Base-by-base conservation (phyloP, 148 eudicot species). In the Pharnaceum exiguum region DNA sequence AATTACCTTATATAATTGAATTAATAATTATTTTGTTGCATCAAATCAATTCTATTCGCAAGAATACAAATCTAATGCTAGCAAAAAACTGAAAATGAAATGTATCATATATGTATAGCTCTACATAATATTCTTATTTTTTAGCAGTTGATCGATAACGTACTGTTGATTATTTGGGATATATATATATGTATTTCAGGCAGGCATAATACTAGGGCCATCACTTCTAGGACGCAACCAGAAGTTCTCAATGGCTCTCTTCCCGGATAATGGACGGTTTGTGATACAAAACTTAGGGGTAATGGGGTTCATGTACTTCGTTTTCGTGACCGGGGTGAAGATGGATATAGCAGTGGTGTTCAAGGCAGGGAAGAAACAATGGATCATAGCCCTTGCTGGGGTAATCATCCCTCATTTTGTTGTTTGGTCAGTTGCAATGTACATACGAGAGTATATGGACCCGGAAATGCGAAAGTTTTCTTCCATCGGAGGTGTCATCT, bases 141-240 rank as follows among this genome's bases (percentile, higher is more conserved):
- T n/a, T n/a, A n/a, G n/a, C n/a, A n/a, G n/a, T n/a, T n/a, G n/a
- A n/a, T n/a, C n/a, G n/a, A n/a, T n/a, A n/a, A n/a, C n/a, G n/a
- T 11, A 3, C 12, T 27, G 10, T 11, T 29, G 29, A 24, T 46
- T 9, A 38, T 33, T 36, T 3, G 15, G n/a, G 30, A 54, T 36
- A 28, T 2, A 0, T 5, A 18, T 44, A 44, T 18, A 21, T 2
- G 10, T 19, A 7, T 46, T 1, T 13, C 2, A 91, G 97, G 98
- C 95, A 4, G 98, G 98, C 4, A 72, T 93, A 37, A 61, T 88
- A 31, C 56, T 93, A 0, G 98, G 98, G 16, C 98, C 96, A 17
- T 88, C 98, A 0, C 66, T 75, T 11, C 60, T 93, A 55, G 77
- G 95, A 11, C 79, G 72, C 7, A 70, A 37, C 73, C 51, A 65